Evolutionary conservation across 495 filamentous ascomycete species (phyloP).

Genomic region (Neurospora sp.): DNA sequence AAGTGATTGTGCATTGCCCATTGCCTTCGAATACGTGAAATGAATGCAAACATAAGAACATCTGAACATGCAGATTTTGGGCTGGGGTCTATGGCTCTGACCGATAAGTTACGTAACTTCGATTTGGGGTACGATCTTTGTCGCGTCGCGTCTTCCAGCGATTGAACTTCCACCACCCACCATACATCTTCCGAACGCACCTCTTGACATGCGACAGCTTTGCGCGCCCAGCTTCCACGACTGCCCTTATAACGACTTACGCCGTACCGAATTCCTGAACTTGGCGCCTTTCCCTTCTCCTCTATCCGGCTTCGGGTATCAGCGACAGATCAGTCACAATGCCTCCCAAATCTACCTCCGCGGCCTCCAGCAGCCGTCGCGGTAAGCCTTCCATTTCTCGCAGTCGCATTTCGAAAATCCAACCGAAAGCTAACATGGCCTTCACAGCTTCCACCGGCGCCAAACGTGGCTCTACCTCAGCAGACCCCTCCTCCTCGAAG

Average conservation of each 20-base stretch:
- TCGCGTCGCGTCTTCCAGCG: slow-evolving; percentile 1
- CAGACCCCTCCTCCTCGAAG: background rate
- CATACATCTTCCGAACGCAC: background rate
- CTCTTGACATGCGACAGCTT: background rate
- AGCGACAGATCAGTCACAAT: background rate
- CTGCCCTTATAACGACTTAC: background rate
- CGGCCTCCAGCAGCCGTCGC: background rate
- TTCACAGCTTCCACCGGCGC: background rate
- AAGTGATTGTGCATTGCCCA: background rate
- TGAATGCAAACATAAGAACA: background rate
- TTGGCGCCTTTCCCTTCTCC: background rate
- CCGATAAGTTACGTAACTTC: background rate
- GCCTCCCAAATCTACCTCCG: background rate
- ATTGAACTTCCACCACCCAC: background rate
- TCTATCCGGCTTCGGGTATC: background rate
- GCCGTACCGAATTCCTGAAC: background rate
- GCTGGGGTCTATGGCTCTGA: background rate
- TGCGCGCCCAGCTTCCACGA: background rate
- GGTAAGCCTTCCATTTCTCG: background rate
- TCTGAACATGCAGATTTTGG: background rate
- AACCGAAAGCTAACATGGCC: background rate
- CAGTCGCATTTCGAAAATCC: background rate
- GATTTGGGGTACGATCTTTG: background rate
- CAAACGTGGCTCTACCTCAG: background rate
- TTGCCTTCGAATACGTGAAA: background rate